These are phyloP conservation scores for Populus nigra DNA, from an alignment of 345 rosid species.

Conservation along the genomic window DNA sequence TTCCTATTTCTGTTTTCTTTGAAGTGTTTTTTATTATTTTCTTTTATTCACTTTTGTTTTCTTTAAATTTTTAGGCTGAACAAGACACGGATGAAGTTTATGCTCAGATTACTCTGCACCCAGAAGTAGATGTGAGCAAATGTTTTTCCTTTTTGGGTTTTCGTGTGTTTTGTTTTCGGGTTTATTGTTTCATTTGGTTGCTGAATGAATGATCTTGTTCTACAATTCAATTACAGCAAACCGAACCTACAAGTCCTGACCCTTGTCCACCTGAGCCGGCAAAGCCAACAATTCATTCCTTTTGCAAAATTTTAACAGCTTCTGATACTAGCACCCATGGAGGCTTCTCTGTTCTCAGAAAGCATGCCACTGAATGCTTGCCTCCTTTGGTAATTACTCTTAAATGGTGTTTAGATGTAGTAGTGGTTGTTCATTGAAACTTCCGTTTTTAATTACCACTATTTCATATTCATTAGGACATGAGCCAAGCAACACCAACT, in stretches of 20 bases:
- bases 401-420: background rate
- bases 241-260: slow-evolving; percentile 57
- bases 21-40: background rate
- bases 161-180: background rate
- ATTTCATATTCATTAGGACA: slow-evolving; percentile 50
- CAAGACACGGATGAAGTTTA: slow-evolving; percentile 95
- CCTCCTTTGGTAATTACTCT: slow-evolving; percentile 66
- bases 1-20: background rate
- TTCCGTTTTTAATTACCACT: background rate
- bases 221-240: slow-evolving; percentile 32
- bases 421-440: background rate
- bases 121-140: slow-evolving; percentile 56
- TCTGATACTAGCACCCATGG: slow-evolving; percentile 99
- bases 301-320: slow-evolving; percentile 88
- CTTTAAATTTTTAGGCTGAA: slow-evolving; percentile 63
- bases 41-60: background rate
- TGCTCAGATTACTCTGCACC: slow-evolving; percentile 81
- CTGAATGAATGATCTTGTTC: background rate
- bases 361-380: slow-evolving; percentile 89
- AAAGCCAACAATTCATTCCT: slow-evolving; percentile 58
- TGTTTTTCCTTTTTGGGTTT: background rate
- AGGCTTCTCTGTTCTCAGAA: slow-evolving; percentile 88
- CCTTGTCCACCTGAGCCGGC: slow-evolving; percentile 38
- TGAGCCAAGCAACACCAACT: slow-evolving; percentile 81
- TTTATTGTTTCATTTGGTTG: background rate